Percentiles rank a stretch among this genome's conserved stretches.
Conservation (phyloP, 805 yeast genomes). For the Kodamaea restingae region DNA sequence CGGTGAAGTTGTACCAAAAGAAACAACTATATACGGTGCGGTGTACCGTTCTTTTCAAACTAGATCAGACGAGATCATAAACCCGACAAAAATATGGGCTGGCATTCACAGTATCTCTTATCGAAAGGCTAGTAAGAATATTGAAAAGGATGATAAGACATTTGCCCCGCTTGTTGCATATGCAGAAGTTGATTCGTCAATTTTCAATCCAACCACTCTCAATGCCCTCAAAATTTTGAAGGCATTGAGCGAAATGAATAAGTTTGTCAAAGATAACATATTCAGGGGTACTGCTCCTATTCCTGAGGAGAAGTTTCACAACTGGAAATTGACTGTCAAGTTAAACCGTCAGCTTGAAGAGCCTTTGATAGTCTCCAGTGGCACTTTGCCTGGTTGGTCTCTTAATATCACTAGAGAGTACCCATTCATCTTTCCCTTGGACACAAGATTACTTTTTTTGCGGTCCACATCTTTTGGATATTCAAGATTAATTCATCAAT, state of each 20-base stretch:
- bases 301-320: constrained; percentile 45
- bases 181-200: constrained; percentile 19
- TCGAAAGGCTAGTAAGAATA: constrained; percentile 21
- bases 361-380: constrained; percentile 82
- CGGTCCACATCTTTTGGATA: constrained; percentile 91
- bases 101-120: constrained; percentile 50
- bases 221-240: constrained; percentile 48
- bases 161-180: constrained; percentile 1
- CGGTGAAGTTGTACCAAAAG: constrained; percentile 56
- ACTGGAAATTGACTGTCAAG: constrained; percentile 81
- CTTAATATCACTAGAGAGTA: constrained; percentile 65
- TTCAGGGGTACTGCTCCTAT: constrained; percentile 10
- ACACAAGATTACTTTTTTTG: constrained; percentile 69
- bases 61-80: constrained; percentile 36
- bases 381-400: constrained; percentile 82
- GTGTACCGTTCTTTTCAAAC: constrained; percentile 49
- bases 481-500: constrained; percentile 71
- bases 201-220: constrained; percentile 27
- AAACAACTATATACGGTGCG: constrained; percentile 75
- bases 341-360: constrained; percentile 85
- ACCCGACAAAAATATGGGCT: constrained; percentile 55
- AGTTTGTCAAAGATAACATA: constrained; percentile 18
- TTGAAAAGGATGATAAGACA: neutral
- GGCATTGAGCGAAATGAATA: constrained; percentile 40
- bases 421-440: constrained; percentile 83